phyloP scores from a whole-genome alignment of 1,139 yeast species.

The Saccharomyces hybrid region DNA sequence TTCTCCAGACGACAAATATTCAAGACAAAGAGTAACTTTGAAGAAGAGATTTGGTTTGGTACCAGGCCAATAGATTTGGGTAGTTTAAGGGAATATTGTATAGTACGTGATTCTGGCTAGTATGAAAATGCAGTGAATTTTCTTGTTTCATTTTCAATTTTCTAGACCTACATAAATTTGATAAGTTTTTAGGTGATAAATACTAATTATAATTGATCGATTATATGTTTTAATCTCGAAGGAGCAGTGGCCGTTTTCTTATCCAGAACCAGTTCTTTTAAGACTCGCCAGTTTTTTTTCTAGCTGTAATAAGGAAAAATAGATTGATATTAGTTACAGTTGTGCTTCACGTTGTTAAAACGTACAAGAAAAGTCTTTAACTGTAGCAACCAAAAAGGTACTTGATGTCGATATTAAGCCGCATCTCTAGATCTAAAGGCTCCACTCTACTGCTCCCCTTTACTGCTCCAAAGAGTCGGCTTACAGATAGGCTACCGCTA shows the following conservation, averaged over 20 bases:
- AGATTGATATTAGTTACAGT: neutral
- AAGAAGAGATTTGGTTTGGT: slow-evolving; percentile 89
- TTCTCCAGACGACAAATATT: slow-evolving; percentile 98
- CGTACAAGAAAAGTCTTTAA: neutral
- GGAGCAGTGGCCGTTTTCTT: neutral
- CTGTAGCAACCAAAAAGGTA: neutral
- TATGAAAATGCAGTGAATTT: neutral
- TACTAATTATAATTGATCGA: neutral
- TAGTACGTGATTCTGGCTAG: neutral
- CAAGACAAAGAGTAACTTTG: slow-evolving; percentile 96
- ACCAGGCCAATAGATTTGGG: slow-evolving; percentile 61
- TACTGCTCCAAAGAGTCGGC: neutral
- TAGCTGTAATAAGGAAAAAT: neutral
- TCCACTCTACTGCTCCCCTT: neutral
- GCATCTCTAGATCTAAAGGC: neutral
- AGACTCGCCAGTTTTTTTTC: neutral
- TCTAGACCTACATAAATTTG: neutral
- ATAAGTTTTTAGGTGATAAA: neutral
- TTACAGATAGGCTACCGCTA: neutral
- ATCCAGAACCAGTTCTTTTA: neutral
- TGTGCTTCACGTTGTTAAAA: neutral
- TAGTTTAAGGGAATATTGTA: neutral
- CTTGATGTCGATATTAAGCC: neutral
- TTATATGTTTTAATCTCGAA: neutral
- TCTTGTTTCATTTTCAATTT: neutral